Evolutionary conservation across 139 green algal species (phyloP).

Genomic region (Picochlorum sp.): DNA sequence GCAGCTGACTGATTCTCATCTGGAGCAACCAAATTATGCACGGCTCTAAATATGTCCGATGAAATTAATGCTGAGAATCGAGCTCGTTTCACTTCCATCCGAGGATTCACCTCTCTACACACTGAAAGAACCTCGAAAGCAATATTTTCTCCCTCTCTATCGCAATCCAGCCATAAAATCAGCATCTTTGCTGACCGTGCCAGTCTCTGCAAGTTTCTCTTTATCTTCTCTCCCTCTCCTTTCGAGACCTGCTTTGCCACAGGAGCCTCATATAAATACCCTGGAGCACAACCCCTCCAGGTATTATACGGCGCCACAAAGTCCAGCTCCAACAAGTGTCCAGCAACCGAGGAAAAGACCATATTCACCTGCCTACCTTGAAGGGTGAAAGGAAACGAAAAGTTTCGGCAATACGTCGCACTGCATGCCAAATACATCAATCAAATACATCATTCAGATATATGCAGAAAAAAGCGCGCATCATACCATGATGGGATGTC

Average conservation of each 20-base stretch:
- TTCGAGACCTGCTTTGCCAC: slow-evolving; percentile 51
- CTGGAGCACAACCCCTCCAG: slow-evolving; percentile 48
- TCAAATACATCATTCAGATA: neutral
- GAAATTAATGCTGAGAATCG: slow-evolving; percentile 85
- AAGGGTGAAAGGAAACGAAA: slow-evolving; percentile 74
- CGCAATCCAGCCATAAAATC: slow-evolving; percentile 97
- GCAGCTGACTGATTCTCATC: slow-evolving; percentile 72
- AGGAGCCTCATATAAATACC: slow-evolving; percentile 50
- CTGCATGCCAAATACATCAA: slow-evolving; percentile 21
- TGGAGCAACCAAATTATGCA: slow-evolving; percentile 51
- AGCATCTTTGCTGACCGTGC: slow-evolving; percentile 60
- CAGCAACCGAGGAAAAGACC: slow-evolving; percentile 87
- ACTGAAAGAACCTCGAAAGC: slow-evolving; percentile 91
- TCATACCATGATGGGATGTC: neutral
- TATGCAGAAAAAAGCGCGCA: neutral
- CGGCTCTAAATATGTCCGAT: slow-evolving; percentile 44
- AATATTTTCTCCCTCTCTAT: slow-evolving; percentile 97
- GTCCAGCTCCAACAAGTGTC: slow-evolving; percentile 89
- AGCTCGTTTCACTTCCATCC: slow-evolving; percentile 64
- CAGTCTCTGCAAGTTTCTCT: slow-evolving; percentile 68
- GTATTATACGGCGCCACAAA: slow-evolving; percentile 48
- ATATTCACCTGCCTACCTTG: slow-evolving; percentile 49
- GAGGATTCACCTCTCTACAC: slow-evolving; percentile 58
- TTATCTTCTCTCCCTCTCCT: slow-evolving; percentile 55
- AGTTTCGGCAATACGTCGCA: slow-evolving; percentile 72